phyloP scores from a whole-genome alignment of 2,329 filamentous ascomycete species.

The Fusarium solani-melongenae region DNA sequence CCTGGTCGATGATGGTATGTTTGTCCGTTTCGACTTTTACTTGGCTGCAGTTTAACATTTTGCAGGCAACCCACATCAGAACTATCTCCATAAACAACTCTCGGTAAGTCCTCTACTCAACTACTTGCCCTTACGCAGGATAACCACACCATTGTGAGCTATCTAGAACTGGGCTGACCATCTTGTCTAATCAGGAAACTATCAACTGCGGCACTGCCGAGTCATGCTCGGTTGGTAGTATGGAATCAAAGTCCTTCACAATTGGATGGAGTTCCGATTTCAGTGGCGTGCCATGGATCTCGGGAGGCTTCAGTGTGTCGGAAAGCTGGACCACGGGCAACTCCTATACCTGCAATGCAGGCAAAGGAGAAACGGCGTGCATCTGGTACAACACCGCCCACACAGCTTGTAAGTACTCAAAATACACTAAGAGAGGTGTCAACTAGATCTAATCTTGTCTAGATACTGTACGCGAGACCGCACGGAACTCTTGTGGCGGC shows the following conservation, averaged over 20 bases:
- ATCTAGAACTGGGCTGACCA: background rate
- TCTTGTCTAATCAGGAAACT: background rate
- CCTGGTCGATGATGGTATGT: background rate
- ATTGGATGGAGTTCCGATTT: background rate
- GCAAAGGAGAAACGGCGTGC: background rate
- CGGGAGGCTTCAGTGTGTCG: background rate
- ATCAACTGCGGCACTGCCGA: background rate
- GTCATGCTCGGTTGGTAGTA: background rate
- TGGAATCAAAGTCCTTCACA: background rate
- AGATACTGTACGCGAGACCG: background rate
- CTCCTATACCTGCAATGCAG: background rate
- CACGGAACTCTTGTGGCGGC: background rate
- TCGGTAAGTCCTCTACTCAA: background rate
- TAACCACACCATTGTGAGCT: background rate
- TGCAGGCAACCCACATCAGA: background rate
- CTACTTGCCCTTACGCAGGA: background rate
- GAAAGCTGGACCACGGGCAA: background rate
- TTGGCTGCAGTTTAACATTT: background rate
- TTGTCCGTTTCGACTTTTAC: background rate
- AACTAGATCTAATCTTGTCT: background rate
- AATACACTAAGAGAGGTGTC: background rate
- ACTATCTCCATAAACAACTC: background rate
- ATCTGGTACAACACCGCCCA: background rate
- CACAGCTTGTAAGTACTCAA: background rate
- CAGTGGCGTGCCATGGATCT: background rate